Evolutionary conservation across 805 yeast genomes (phyloP).

Genomic region (Kuraishia capsulata): DNA sequence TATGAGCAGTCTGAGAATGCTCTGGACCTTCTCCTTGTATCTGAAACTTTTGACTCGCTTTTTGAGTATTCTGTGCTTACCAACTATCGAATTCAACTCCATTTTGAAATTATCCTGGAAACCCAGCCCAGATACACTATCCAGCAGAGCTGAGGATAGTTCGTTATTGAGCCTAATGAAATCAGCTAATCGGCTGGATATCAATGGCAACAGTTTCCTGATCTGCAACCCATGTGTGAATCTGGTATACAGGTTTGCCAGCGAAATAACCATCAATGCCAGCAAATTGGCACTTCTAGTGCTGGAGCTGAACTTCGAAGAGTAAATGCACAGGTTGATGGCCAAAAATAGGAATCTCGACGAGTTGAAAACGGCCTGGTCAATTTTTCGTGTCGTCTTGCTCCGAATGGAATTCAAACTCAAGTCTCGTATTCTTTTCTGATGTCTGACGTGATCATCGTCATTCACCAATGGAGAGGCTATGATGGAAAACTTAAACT

Average conservation of each 20-base stretch:
- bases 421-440: conserved; percentile 3
- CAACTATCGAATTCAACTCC: conserved; percentile 3
- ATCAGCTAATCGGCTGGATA: neutral
- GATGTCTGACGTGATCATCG: conserved; percentile 3
- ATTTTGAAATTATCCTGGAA: conserved; percentile 3
- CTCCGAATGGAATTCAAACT: neutral
- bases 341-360: conserved; percentile 9
- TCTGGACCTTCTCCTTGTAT: conserved; percentile 8
- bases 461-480: conserved; percentile 13
- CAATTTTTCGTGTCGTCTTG: neutral
- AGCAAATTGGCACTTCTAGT: conserved; percentile 5
- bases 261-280: conserved; percentile 7
- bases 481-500: conserved; percentile 16
- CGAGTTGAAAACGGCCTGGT: conserved; percentile 11
- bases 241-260: conserved; percentile 9
- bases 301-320: conserved; percentile 3
- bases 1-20: conserved; percentile 11
- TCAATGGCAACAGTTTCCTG: conserved; percentile 9
- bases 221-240: conserved; percentile 10
- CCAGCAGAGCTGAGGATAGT: conserved; percentile 2
- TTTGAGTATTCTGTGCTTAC: conserved; percentile 1
- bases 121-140: neutral
- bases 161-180: conserved; percentile 8
- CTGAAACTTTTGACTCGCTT: neutral
- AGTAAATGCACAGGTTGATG: conserved; percentile 9